Evolutionary conservation across 345 rosid species (phyloP).

Genomic region (Brassica napus): Da-Ae NC_063450.1:46497001-46497500

Average conservation of each 20-base stretch:
- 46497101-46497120: conserved; percentile 97
- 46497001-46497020: conserved; percentile 7
- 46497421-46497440: conserved; percentile 16
- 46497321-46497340: neutral
- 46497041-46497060: conserved; percentile 94
- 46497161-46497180: conserved; percentile 71
- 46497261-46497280: conserved; percentile 83
- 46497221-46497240: conserved; percentile 98
- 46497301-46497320: neutral
- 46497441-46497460: conserved; percentile 13
- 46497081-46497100: conserved; percentile 99
- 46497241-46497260: conserved; percentile 99
- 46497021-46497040: conserved; percentile 20
- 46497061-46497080: conserved; percentile 75
- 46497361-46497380: conserved; percentile 52
- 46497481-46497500: conserved; percentile 8
- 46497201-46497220: conserved; percentile 95
- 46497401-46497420: conserved; percentile 15
- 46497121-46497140: conserved; percentile 99
- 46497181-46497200: conserved; percentile 84
- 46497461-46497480: conserved; percentile 28
- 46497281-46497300: conserved; percentile 26
- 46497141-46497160: conserved; percentile 66
- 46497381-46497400: conserved; percentile 15
- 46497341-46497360: conserved; percentile 32